phyloP scores from a whole-genome alignment of 306 rosid species.

The Ormosia emarginata region DNA sequence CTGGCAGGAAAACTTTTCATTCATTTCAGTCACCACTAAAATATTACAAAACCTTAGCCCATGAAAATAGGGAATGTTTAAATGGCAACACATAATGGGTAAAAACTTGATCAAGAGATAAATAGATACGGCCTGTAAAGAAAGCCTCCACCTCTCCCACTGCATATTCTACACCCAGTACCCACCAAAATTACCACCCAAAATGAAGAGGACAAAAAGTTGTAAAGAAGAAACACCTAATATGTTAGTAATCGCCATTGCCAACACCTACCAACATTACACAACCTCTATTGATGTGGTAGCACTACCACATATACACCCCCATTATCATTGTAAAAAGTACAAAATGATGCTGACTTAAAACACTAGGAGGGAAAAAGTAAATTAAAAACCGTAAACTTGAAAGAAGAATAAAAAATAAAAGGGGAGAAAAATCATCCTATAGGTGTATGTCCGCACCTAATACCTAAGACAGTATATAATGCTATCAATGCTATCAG shows the following conservation, averaged over 20 bases:
- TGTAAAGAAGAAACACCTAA: conserved; percentile 44
- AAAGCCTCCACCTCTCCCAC: conserved; percentile 45
- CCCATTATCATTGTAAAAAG: conserved; percentile 19
- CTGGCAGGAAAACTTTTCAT: conserved; percentile 19
- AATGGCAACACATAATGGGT: conserved; percentile 39
- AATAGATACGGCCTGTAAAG: conserved; percentile 33
- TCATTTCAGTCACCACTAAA: conserved; percentile 34
- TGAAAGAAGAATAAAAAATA: background rate
- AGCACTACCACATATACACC: conserved; percentile 36
- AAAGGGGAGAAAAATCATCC: conserved; percentile 20
- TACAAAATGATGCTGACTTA: conserved; percentile 28
- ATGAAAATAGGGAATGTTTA: conserved; percentile 31
- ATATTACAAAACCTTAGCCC: conserved; percentile 42
- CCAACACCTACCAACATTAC: conserved; percentile 50
- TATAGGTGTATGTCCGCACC: conserved; percentile 40
- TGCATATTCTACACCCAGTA: conserved; percentile 49
- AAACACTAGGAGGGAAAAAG: conserved; percentile 35
- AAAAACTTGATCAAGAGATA: conserved; percentile 43
- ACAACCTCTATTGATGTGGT: conserved; percentile 48
- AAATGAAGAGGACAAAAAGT: conserved; percentile 27
- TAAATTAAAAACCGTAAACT: conserved; percentile 27
- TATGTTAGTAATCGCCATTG: conserved; percentile 54
- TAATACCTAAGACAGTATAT: conserved; percentile 41
- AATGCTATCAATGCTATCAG: conserved; percentile 15
- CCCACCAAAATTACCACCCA: conserved; percentile 42